Base-by-base conservation (phyloP, 257 asterid species). In the Lantana camara region DNA sequence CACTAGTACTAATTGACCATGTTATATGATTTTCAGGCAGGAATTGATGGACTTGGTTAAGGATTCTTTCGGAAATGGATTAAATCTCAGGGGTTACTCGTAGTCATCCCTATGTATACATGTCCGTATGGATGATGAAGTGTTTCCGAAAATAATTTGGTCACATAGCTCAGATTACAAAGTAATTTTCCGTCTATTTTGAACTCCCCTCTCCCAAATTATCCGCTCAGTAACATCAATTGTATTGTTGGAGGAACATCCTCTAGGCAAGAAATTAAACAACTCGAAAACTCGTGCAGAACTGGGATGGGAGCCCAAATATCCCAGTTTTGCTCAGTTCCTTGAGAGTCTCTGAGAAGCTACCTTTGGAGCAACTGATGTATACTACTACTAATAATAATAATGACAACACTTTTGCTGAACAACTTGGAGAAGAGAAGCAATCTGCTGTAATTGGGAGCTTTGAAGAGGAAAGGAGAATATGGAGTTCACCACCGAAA, bases 291-390 rank as follows among this genome's bases (percentile, higher is more conserved):
- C 95, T 24, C 87, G 93, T 7, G 78, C 87, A 17, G 91, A 89
- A 53, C 65, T 92, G 62, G 85, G 82, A 45, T 92, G 98, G 98
- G 90, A 85, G 76, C 97, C 96, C 7, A 85, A 83, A 64, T 92
- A 87, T 77, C 79, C 80, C 38, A 87, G 96, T 85, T 92, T 92
- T 50, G 83, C 88, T 11, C 80, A 82, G 64, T 92, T 92, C 75
- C 93, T 92, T 13, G 91, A 81, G 85, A 64, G 77, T 70, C 69
- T 84, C 68, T 75, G 57, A 77, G 60, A 44, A 48, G 45, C 27
- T 50, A 41, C 44, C 45, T 46, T 30, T 41, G 46, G 47, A 61
- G 57, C 61, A 42, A 64, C 63, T 51, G 41, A 34, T n/a, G 51
- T 60, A 37, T 66, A 27, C 2, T 2, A 2, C 2, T 2, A 2